Evolutionary conservation across 208 protist species (phyloP).

Genomic region (Angomonas deanei): DNA sequence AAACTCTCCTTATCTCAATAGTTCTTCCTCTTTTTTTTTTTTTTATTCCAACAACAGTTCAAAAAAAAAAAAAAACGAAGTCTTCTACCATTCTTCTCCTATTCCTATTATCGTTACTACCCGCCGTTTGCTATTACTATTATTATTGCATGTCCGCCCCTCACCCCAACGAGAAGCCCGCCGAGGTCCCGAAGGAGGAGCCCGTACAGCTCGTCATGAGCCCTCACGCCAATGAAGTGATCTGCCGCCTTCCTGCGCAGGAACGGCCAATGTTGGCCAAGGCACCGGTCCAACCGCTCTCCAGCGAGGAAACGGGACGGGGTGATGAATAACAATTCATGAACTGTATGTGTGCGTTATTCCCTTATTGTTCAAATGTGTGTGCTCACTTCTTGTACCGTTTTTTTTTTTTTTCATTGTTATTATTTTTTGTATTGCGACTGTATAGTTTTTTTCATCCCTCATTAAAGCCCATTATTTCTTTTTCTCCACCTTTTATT

Average conservation of each 20-base stretch:
- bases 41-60: constrained; percentile 1
- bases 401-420: too few species aligned
- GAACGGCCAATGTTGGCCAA: too few species aligned
- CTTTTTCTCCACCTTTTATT: background rate
- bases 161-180: background rate
- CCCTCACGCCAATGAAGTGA: background rate
- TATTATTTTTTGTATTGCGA: background rate
- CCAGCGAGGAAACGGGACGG: background rate
- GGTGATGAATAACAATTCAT: background rate
- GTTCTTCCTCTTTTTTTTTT: constrained; percentile 3
- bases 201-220: background rate
- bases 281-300: background rate
- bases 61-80: background rate
- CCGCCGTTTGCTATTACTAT: background rate
- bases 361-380: too few species aligned
- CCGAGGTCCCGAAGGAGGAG: background rate
- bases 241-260: background rate
- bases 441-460: background rate
- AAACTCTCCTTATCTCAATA: too few species aligned
- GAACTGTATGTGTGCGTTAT: too few species aligned
- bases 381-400: too few species aligned
- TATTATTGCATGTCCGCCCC: too few species aligned
- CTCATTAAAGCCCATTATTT: background rate
- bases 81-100: background rate
- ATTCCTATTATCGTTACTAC: background rate